phyloP scores from a whole-genome alignment of 192 early-diverging fungal genomes.

The Backusella australiensis region DNA sequence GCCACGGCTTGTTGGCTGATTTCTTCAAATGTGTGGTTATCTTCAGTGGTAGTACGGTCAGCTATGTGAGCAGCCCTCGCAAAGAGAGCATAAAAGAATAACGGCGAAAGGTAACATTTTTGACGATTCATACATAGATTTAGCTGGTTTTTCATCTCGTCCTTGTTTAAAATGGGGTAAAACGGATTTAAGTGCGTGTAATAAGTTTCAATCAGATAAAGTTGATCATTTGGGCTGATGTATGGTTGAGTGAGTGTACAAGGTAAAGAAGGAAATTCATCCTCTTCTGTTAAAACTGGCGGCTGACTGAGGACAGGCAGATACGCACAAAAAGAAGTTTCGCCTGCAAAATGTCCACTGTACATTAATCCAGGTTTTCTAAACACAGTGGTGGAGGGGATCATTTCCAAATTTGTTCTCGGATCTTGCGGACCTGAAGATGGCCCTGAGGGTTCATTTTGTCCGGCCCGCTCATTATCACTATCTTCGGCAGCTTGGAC shows the following conservation, averaged over 20 bases:
- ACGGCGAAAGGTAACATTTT: constrained; percentile 14
- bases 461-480: not conserved
- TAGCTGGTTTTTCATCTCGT: constrained; percentile 20
- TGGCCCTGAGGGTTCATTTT: not conserved
- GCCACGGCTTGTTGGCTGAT: constrained; percentile 38
- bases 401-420: not conserved
- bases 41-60: not conserved
- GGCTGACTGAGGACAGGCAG: not conserved
- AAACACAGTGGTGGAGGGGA: not conserved
- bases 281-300: not conserved
- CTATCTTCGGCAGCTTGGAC: not conserved
- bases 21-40: not conserved
- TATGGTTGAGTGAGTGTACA: constrained; percentile 2
- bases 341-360: constrained; percentile 19
- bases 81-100: constrained; percentile 29
- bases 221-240: constrained; percentile 15
- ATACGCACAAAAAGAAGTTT: constrained; percentile 17
- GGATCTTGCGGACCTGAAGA: not conserved
- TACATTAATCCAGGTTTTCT: constrained; percentile 6
- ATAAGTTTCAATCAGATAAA: constrained; percentile 34
- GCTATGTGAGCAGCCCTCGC: constrained; percentile 34
- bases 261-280: not conserved
- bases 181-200: constrained; percentile 33
- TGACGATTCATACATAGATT: not conserved
- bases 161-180: constrained; percentile 33